Evolutionary conservation across 768 basidiomycete species (phyloP).

Genomic region (Tricholomella constricta): DNA sequence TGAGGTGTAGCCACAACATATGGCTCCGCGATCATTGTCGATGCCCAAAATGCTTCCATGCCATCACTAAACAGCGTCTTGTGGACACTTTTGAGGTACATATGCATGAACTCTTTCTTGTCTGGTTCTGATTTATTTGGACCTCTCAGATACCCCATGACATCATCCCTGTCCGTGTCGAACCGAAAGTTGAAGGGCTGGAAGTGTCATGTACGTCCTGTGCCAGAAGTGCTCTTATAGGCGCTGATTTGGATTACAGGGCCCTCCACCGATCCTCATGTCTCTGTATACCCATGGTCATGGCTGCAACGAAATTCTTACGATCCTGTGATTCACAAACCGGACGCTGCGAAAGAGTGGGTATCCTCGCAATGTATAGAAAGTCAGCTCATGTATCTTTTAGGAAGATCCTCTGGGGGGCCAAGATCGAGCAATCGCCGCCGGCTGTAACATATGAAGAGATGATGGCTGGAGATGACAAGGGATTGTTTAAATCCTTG

Average conservation of each 20-base stretch:
- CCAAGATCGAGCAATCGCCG: constrained; percentile 70
- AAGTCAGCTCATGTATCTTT: not conserved
- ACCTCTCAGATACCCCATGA: constrained; percentile 68
- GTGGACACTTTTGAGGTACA: constrained; percentile 81
- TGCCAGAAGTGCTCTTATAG: not conserved
- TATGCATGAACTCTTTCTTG: not conserved
- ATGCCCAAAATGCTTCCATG: constrained; percentile 84
- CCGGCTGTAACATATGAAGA: constrained; percentile 76
- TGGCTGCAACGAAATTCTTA: constrained; percentile 83
- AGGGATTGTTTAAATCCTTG: constrained; percentile 80
- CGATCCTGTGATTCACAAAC: constrained; percentile 57
- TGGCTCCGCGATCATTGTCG: constrained; percentile 95
- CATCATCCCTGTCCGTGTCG: constrained; percentile 63
- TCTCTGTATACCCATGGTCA: constrained; percentile 85
- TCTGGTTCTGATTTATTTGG: not conserved
- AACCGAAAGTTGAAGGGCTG: constrained; percentile 62
- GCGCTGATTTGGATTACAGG: constrained; percentile 34
- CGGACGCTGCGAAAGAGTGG: constrained; percentile 43
- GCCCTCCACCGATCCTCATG: constrained; percentile 62
- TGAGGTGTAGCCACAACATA: constrained; percentile 70
- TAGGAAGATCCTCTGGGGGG: constrained; percentile 81
- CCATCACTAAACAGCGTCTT: constrained; percentile 87
- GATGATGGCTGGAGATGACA: constrained; percentile 64
- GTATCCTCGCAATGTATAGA: constrained; percentile 18
- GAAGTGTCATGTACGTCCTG: constrained; percentile 67